Base-by-base conservation (phyloP, 2,329 filamentous ascomycete genomes). In the Nemania bipapillata region DNA sequence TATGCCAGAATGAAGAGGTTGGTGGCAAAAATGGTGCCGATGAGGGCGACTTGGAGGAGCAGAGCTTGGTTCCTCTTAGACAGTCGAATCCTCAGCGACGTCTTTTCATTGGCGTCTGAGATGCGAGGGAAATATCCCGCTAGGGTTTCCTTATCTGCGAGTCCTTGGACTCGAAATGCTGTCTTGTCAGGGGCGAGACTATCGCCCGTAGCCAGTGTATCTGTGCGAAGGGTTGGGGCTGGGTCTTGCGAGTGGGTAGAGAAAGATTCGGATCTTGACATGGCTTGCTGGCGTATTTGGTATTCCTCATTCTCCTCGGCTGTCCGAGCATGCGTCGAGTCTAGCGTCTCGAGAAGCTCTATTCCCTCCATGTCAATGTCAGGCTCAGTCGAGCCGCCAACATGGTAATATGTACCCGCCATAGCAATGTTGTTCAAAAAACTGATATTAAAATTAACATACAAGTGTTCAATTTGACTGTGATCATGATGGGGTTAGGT, bases 21-120 rank as follows among this genome's bases (percentile, higher is more conserved):
- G 6, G 61, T 52, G 17, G 28, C 20, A 24, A 70, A 65, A 12
- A 74, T 57, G 7, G 28, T 24, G 7, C 17, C 30, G 17, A 70
- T 63, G 9, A 71, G 52, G 15, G 49, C 45, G n/a, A 72, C 63
- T n/a, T 73, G 70, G 17, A 73, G 11, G 30, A 72, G 61, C 4
- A 74, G 69, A 9, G 66, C 70, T 49, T 57, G 63, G 26, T 57
- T 71, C 24, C 66, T 55, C 37, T 70, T 71, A 1, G 66, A 71
- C 12, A 66, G 7, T 22, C 68, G 59, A 20, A 69, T 70, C n/a
- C 63, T 58, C 40, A 60, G 57, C 6, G 58, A 57, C 0, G 52
- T 56, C 37, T 70, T 68, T 40, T 70, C 69, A 24, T 67, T 61
- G 50, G 68, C 63, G 15, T 71, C 62, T 40, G 40, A 20, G 17